Base-by-base conservation (phyloP, 1,284 basidiomycete genomes). In the Ceratobasidium sp. region DNA sequence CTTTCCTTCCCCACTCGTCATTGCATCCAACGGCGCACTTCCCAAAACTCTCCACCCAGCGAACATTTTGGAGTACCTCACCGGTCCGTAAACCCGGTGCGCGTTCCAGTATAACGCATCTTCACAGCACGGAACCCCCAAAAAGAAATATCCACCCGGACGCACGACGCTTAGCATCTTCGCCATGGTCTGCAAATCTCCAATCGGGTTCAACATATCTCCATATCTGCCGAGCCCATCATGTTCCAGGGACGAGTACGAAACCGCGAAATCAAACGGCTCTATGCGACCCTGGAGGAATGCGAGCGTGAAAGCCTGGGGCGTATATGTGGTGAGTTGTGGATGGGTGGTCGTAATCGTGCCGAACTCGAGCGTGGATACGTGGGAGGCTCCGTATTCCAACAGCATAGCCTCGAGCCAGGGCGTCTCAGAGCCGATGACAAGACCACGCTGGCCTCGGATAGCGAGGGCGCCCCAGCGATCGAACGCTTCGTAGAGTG, bases 151-250 rank as follows among this genome's bases (percentile, higher is more conserved):
- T 19, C 53, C 53, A 17, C 53, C 53, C 9, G 53, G 53, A 9
- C 53, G 53, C 24, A 54, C 53, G 24, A 29, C 53, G 53, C 53
- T 54, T 24, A 54, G 22, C 53, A 54, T 54, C 53, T 54, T 54
- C 27, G 53, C 53, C 53, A 54, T 54, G 24, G 53, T 54, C 14
- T 54, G 53, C 53, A 54, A 54, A 29, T 54, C 53, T 11, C 53
- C 53, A 29, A 54, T 54, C 5, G 53, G 53, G 29, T 54, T 54
- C 53, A 54, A 29, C 24, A 29, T 54, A 24, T 54, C 53, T 24
- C 53, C 53, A 54, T 54, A 54, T 54, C 53, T 19, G 27, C 53
- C 53, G 5, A 54, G 53, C 53, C 53, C 53, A 54, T 54, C 53
- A 9, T 54, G 53, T 29, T 54, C 53, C 17, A 54, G 19, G 24